Base-by-base conservation (phyloP, 2,329 filamentous ascomycete genomes). In the Graphilbum ipis-grandicollis region DNA sequence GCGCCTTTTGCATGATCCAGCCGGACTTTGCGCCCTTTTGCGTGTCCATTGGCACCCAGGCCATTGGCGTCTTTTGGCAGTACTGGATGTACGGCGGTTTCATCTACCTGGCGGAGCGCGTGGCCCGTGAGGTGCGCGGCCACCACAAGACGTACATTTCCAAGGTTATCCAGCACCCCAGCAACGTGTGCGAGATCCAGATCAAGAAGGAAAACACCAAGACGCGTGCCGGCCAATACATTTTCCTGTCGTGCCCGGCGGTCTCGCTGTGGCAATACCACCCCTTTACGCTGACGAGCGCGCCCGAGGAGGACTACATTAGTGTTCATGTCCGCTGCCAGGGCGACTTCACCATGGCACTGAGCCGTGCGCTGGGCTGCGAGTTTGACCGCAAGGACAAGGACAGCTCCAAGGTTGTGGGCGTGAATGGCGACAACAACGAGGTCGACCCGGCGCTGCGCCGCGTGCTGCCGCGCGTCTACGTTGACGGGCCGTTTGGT, bases 181-280 rank as follows among this genome's bases (percentile, higher is more conserved):
- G 79, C 62, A 84, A 85, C 50, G 83, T 92, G 15, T 81, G 80
- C 54, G 83, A 92, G 58, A 86, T 92, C 42, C 83, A 90, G 60
- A 85, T 92, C 61, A 86, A 88, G 66, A 90, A 90, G 58, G 80
- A 86, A 52, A 64, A 84, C 57, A 86, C 81, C 32, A 84, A 78
- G 63, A 84, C 80, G 3, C 68, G 70, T 36, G 79, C 82, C 17
- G 83, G 83, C 35, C 80, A 84, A 66, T 90, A 90, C 60, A 88
- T 92, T 49, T 88, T 88, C 62, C 66, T 90, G 47, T 88, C 79
- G 63, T 90, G 82, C 53, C 83, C 83, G 1, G 80, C 83, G 45
- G 75, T 90, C 14, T 88, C 81, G 1, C 65, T 90, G 33, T 90
- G 80, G 80, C 82, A 90, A 57, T 88, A 90, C 52, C 82, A 88